Conservation (phyloP, 805 yeast species). For the Peterozyma toletana region DNA sequence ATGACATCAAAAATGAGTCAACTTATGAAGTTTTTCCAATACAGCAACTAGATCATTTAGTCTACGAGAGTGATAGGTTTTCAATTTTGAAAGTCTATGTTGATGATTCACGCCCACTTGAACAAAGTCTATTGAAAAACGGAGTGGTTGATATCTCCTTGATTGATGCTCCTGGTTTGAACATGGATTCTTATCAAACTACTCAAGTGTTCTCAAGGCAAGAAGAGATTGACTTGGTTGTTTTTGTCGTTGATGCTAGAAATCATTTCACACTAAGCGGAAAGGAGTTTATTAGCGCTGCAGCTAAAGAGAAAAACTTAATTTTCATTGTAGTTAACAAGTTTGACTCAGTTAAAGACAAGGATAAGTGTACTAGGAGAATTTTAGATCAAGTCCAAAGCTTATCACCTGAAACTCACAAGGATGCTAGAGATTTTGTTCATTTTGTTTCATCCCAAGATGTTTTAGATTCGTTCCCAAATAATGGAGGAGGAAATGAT, state of each 20-base stretch:
- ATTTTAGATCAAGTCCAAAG: constrained; percentile 81
- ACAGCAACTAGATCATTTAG: constrained; percentile 57
- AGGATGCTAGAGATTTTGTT: constrained; percentile 83
- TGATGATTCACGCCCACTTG: constrained; percentile 61
- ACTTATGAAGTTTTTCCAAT: constrained; percentile 56
- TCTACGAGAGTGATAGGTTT: constrained; percentile 65
- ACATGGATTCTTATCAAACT: constrained; percentile 88
- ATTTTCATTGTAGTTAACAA: constrained; percentile 92
- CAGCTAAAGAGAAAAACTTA: constrained; percentile 85
- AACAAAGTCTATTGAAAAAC: constrained; percentile 69
- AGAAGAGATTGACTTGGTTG: constrained; percentile 93
- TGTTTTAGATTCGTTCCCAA: constrained; percentile 29
- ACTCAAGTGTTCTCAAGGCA: constrained; percentile 93
- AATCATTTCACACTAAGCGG: constrained; percentile 94
- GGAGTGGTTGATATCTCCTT: constrained; percentile 89
- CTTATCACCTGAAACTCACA: constrained; percentile 85
- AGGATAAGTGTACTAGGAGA: constrained; percentile 66
- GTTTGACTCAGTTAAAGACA: constrained; percentile 80
- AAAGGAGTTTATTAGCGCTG: constrained; percentile 83
- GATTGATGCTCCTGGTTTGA: constrained; percentile 96
- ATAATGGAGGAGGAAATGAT: constrained; percentile 27
- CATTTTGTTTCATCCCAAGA: constrained; percentile 78
- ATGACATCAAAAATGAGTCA: constrained; percentile 49
- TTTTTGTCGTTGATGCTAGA: constrained; percentile 93
- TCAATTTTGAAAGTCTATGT: constrained; percentile 75